These are phyloP conservation scores for Collybia mongolica DNA, from an alignment of 768 basidiomycete genomes.

Conservation along the genomic window DNA sequence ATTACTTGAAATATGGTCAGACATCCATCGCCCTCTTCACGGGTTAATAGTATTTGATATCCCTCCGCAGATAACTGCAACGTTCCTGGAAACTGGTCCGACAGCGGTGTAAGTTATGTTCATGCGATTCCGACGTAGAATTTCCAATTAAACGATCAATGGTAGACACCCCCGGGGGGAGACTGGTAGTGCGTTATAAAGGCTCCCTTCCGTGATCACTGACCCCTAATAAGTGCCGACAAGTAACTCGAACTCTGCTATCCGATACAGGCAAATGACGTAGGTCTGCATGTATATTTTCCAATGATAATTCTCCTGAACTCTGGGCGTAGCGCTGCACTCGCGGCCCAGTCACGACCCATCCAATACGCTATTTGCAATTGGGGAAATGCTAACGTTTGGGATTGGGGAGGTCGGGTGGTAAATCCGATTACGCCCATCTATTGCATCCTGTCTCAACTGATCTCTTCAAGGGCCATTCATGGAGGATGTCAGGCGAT, in stretches of 20 bases:
- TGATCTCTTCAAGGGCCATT: slow-evolving; percentile 38
- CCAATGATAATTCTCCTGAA: no score
- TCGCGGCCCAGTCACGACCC: slow-evolving; percentile 41
- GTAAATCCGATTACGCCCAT: slow-evolving; percentile 18
- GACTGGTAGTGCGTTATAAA: slow-evolving; percentile 46
- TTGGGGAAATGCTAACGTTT: slow-evolving; percentile 53
- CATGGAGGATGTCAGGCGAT: slow-evolving; percentile 54
- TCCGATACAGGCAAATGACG: slow-evolving; percentile 57
- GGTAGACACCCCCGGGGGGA: slow-evolving; percentile 30
- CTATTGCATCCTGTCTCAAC: no score
- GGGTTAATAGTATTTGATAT: not conserved
- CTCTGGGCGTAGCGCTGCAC: slow-evolving; percentile 34
- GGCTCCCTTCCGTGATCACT: not conserved
- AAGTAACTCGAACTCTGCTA: slow-evolving; percentile 57
- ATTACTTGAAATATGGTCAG: slow-evolving; percentile 54
- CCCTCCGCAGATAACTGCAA: slow-evolving; percentile 46
- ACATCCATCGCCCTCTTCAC: not conserved
- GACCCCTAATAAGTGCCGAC: not conserved
- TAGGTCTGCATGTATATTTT: slow-evolving; percentile 20
- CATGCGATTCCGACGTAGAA: not conserved
- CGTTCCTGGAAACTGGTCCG: slow-evolving; percentile 49
- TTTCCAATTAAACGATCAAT: not conserved
- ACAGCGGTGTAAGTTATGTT: slow-evolving; percentile 29
- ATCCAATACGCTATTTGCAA: slow-evolving; percentile 52
- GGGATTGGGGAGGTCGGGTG: slow-evolving; percentile 58